A percentile compares a stretch with the other conserved stretches of the same genome.
Conservation (phyloP, 768 basidiomycete species). For the Amylocystis lapponica region DNA sequence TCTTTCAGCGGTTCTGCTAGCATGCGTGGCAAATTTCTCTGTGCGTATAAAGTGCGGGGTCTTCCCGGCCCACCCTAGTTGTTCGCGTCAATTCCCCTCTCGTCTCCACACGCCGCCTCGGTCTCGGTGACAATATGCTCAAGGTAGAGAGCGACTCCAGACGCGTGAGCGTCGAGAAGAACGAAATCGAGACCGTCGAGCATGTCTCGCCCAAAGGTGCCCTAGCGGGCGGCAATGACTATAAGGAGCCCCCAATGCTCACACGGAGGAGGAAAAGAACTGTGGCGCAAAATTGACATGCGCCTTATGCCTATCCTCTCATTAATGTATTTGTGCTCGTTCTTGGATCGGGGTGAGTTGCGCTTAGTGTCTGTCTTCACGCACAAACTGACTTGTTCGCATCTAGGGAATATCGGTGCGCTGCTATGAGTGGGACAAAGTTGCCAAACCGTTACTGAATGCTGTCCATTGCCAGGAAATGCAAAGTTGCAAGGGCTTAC, state of each 20-base stretch:
- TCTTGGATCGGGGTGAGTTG: conserved; percentile 19
- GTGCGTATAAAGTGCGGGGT: too few species aligned
- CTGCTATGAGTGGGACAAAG: too few species aligned
- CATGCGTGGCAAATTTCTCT: too few species aligned
- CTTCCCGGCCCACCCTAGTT: too few species aligned
- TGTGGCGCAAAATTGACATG: conserved; percentile 26
- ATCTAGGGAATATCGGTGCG: conserved; percentile 16
- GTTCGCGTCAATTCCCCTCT: too few species aligned
- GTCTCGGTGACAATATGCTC: too few species aligned
- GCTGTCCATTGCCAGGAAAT: conserved; percentile 12
- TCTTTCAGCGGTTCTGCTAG: too few species aligned
- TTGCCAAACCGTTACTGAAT: not conserved
- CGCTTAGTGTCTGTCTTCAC: not conserved
- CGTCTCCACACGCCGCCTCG: too few species aligned
- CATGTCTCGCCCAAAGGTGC: not conserved
- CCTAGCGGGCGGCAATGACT: not conserved
- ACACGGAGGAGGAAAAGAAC: conserved; percentile 29
- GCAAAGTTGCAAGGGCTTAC: conserved; percentile 40
- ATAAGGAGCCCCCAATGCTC: not conserved
- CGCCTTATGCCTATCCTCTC: conserved; percentile 25
- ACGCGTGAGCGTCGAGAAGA: conserved; percentile 4
- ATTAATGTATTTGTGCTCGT: conserved; percentile 27
- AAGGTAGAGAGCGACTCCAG: too few species aligned
- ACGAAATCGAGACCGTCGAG: not conserved
- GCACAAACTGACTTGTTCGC: not conserved